These are phyloP conservation scores for Guyanaporus albipodus DNA, from an alignment of 768 basidiomycete genomes.

Conservation along the genomic window DNA sequence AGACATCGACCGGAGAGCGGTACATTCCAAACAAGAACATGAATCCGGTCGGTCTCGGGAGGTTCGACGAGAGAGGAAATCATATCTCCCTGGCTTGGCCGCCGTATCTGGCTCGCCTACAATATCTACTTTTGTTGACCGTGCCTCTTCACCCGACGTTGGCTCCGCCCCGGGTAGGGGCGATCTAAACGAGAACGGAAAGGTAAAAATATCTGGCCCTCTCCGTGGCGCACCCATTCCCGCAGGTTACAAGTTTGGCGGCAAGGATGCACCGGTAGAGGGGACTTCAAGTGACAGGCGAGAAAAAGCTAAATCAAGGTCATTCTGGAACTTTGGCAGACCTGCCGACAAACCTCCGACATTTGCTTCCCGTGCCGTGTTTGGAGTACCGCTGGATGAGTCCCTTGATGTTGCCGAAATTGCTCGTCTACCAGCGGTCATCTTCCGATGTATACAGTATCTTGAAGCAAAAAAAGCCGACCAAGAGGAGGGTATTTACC, in stretches of 20 bases:
- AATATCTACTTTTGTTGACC: conserved; percentile 33
- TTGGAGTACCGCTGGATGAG: conserved; percentile 84
- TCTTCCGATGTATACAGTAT: conserved; percentile 94
- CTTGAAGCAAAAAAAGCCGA: conserved; percentile 92
- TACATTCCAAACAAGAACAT: conserved; percentile 35
- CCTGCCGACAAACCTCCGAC: conserved; percentile 43
- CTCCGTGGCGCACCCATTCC: conserved; percentile 83
- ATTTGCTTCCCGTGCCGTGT: conserved; percentile 67
- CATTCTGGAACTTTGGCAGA: conserved; percentile 90
- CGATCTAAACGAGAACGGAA: conserved; percentile 51
- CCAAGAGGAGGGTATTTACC: conserved; percentile 96
- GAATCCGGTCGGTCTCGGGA: conserved; percentile 53
- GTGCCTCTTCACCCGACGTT: conserved; percentile 47
- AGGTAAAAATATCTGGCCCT: conserved; percentile 87
- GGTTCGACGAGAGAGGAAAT: conserved; percentile 51
- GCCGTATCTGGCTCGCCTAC: conserved; percentile 47
- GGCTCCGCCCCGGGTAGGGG: conserved; percentile 44
- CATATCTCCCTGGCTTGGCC: conserved; percentile 58
- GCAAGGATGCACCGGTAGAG: conserved; percentile 57
- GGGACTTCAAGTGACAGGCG: conserved; percentile 60
- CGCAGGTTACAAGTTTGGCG: conserved; percentile 85
- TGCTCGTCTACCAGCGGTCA: conserved; percentile 87
- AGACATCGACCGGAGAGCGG: conserved; percentile 47
- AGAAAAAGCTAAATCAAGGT: conserved; percentile 88
- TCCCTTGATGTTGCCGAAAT: conserved; percentile 87